Base-by-base conservation (phyloP, 2,329 filamentous ascomycete species). In the Blastomyces gilchristii region DNA sequence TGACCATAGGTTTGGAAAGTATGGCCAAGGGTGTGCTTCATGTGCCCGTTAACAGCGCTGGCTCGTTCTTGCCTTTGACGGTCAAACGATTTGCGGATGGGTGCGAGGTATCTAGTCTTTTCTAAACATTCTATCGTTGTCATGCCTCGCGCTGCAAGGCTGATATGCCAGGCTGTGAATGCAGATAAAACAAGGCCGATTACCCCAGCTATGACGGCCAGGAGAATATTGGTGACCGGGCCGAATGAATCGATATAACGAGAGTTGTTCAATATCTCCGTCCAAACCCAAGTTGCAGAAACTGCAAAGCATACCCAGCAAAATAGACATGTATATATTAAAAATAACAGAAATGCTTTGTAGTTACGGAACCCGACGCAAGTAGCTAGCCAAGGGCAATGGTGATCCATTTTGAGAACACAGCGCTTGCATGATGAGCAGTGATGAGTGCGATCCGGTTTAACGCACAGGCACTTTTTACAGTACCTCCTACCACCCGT, bases 321-420 rank as follows among this genome's bases (percentile, higher is more conserved):
- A 77, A 96, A 96, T 1, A 96, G 66, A 3, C 88, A 90, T 0
- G 90, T 91, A 75, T 99, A 97, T 63, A 92, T 83, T 34, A 99
- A 81, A 74, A 97, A 99, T 2, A 97, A 82, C 61, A 99, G 75
- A 73, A 99, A 99, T 0, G 92, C 83, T 78, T 99, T 99, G 81
- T 97, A 95, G 77, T 99, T 99, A 72, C 85, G 86, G 67, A 99
- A 80, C 25, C 94, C 94, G 64, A 99, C 89, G 75, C 94, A 99
- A 3, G 91, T 96, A 37, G 94, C 93, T 59, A 99, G 83, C 94
- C 94, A 99, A 18, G 94, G 94, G 74, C 94, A 99, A 78, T 99
- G 94, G 75, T 99, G 94, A 74, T 99, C 94, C 94, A 99, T 99
- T 81, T 99, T 99, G 75, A 99, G 82, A 34, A 99, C 92, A 75